Evolutionary conservation across 192 early-diverging fungal genomes (phyloP), one percentile per base, ranked within the genome.

Genomic region (Backusella tarrabulga): DNA sequence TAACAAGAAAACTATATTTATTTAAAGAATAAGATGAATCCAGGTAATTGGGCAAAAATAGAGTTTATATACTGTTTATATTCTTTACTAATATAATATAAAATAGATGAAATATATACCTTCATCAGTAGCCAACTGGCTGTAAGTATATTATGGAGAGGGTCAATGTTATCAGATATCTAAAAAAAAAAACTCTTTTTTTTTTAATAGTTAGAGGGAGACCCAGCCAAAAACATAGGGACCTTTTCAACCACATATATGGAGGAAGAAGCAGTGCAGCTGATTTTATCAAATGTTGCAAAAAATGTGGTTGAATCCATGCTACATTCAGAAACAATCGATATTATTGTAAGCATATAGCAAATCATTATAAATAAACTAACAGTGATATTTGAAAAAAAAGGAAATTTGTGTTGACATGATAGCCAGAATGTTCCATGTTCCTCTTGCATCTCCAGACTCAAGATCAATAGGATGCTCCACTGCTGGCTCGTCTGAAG

Each of bases 401-500:
- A 32, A 54, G 52, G 52, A 54, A 21, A 4, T n/a, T 34, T 83
- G 84, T 41, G 54, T 80, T 26, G 83, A 83, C 52, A 85, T 85
- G 56, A 80, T 85, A 67, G 84, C 84, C 12, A 75, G 81, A 34
- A 36, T 85, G 17, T 80, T 85, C 52, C 34, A 85, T 71, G 72
- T 78, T 9, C 81, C 84, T 73, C 73, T 78, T 72, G 60, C 82
- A 21, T 44, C 46, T 38, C 66, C 76, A 15, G 79, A 80, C 9
- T 79, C 78, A 9, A 81, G 87, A 21, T 80, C 90, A 0, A 76
- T 93, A 8, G 93, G 93, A 68, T 89, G 88, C 1, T 88, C 93
- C 3, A 92, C 91, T n/a, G 83, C 91, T 3, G 94, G 95, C 7
- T 94, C 93, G 6, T 91, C 90, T 0, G 95, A 96, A 82, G 95